Conservation (phyloP, 31 red algal genomes). For the Bonnemaisonia californica region DNA sequence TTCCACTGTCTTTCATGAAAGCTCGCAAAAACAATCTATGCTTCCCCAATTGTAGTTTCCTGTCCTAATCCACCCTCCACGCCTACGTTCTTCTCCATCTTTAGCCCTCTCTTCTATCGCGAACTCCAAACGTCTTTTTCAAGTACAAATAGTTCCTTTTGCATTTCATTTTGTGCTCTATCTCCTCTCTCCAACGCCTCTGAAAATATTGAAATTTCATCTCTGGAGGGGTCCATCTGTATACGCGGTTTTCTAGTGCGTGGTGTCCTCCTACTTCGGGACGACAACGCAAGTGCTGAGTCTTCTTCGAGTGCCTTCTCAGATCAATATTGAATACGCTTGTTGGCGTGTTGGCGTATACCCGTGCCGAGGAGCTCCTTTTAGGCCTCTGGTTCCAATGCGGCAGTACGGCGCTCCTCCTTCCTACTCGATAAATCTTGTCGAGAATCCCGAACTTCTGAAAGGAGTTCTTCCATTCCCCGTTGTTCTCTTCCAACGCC, state of each 20-base stretch:
- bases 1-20: neutral
- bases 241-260: neutral
- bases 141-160: conserved; percentile 4
- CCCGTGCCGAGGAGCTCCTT: conserved; percentile 7
- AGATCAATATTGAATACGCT: neutral
- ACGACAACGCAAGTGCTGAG: neutral
- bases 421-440: neutral
- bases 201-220: conserved; percentile 6
- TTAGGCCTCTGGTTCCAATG: neutral
- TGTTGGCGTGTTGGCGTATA: neutral
- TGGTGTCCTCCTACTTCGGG: no score
- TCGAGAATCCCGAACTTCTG: neutral
- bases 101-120: neutral
- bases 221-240: neutral
- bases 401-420: neutral
- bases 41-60: conserved; percentile 17
- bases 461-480: neutral
- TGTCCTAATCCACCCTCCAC: neutral
- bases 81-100: neutral
- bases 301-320: neutral
- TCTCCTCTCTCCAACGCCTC: neutral
- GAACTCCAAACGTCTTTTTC: neutral
- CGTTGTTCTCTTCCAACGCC: neutral
- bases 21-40: neutral
- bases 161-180: neutral